A percentile compares a stretch with the other conserved stretches of the same genome.
These are phyloP conservation scores for Corylus heterophylla DNA, from an alignment of 306 rosid species.

Conservation along the genomic window DNA sequence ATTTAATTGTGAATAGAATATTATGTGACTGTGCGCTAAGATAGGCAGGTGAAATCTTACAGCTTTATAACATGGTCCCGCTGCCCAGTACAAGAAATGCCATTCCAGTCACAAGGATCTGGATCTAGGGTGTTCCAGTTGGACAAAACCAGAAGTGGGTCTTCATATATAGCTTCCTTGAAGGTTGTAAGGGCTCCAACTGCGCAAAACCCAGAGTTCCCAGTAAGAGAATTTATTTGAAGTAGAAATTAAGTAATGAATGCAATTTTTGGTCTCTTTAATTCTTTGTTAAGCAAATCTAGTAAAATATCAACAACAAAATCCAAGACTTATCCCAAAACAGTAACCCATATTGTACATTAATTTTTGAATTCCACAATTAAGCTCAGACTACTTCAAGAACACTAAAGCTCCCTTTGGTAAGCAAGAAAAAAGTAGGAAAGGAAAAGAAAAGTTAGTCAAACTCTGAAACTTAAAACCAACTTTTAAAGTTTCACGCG, in stretches of 20 bases:
- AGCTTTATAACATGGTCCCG: constrained; percentile 74
- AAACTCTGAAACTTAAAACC: neutral
- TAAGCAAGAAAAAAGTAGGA: constrained; percentile 8
- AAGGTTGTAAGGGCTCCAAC: constrained; percentile 67
- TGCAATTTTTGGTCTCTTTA: neutral
- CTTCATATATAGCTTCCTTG: constrained; percentile 78
- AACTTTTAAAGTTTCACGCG: neutral
- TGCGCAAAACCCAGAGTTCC: constrained; percentile 37
- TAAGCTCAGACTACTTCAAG: constrained; percentile 11
- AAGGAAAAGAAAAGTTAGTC: neutral
- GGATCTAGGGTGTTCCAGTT: constrained; percentile 69
- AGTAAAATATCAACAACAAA: neutral
- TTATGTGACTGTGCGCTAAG: neutral
- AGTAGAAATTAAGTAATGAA: constrained; percentile 1
- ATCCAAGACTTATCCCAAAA: neutral
- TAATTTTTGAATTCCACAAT: constrained; percentile 12
- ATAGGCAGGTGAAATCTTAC: constrained; percentile 51
- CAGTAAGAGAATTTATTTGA: constrained; percentile 22
- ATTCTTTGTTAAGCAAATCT: constrained; percentile 4
- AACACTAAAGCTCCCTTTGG: constrained; percentile 2
- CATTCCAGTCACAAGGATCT: constrained; percentile 87
- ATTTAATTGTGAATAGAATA: constrained; percentile 23
- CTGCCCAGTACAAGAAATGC: constrained; percentile 58
- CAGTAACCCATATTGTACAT: constrained; percentile 7
- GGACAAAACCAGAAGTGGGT: constrained; percentile 63